Base-by-base conservation (phyloP, 2,329 filamentous ascomycete species). In the Nothophaeocryptopus gaeumannii region DNA sequence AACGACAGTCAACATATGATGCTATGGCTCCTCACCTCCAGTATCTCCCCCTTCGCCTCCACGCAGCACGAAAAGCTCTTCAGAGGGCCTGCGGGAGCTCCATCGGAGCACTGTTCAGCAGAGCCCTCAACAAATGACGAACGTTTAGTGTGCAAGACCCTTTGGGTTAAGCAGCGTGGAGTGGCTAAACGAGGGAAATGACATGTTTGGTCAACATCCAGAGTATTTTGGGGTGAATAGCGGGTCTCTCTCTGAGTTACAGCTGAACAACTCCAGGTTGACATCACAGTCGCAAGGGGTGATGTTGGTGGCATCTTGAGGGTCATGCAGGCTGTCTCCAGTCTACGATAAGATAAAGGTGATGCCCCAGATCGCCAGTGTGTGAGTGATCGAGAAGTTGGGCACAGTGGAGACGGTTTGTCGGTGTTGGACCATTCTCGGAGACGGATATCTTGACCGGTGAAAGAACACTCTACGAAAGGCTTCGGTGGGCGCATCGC, bases 201-300 rank as follows among this genome's bases (percentile, higher is more conserved):
- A 47, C 33, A 40, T 47, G 44, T 47, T 20, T 47, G 44, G 44
- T 35, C 35, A 12, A 13, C 35, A 14, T 26, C 20, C 20, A 26
- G 20, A 26, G 26, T 12, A 30, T 13, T 29, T 12, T 26, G 26
- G 20, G 30, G 36, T 16, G 11, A 36, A 39, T 8, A 14, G 44
- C 30, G 44, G 44, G 36, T 33, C n/a, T 35, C 15, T 35, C 20
- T 40, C 13, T 8, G 29, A 45, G 14, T n/a, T 9, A 13, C 12
- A 8, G 34, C 20, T 26, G 20, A 26, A 26, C 20, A 7, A 26
- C 20, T 26, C 20, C 20, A 26, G 13, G 10, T 39, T 47, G 44
- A 47, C 44, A 47, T 47, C 44, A 47, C 44, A 33, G 20, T 11
- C 14, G 35, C 36, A 47, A 39, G 44, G 44, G 26, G n/a, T 9